phyloP scores from a whole-genome alignment of 2,329 filamentous ascomycete genomes.

The Dactylella cylindrospora region DNA sequence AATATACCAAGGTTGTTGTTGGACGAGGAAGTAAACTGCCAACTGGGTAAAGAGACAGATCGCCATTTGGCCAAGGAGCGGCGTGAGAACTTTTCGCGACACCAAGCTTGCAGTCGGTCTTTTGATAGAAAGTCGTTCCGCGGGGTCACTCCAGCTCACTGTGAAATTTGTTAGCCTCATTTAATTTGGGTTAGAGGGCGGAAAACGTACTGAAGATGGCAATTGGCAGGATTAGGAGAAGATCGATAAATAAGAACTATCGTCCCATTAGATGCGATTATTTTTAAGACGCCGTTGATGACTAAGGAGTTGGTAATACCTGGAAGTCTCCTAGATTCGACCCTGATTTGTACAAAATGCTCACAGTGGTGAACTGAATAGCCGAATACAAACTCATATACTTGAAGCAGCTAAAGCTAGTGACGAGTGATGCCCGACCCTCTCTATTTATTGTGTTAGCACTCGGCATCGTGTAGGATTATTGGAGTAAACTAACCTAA shows the following conservation, averaged over 20 bases:
- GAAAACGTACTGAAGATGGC: slow-evolving; percentile 77
- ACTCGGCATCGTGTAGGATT: neutral
- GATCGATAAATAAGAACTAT: slow-evolving; percentile 88
- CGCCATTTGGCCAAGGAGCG: slow-evolving; percentile 82
- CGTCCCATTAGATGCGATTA: neutral
- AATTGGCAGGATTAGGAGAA: slow-evolving; percentile 88
- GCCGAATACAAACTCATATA: slow-evolving; percentile 99
- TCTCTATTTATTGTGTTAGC: slow-evolving; percentile 59
- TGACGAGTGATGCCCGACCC: slow-evolving; percentile 91
- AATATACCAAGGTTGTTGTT: slow-evolving; percentile 79
- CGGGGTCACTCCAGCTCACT: slow-evolving; percentile 94
- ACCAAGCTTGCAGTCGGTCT: slow-evolving; percentile 89
- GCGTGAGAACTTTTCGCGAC: slow-evolving; percentile 85
- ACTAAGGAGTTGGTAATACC: slow-evolving; percentile 52
- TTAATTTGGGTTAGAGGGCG: slow-evolving; percentile 1
- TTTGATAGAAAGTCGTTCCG: slow-evolving; percentile 74
- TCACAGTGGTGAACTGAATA: slow-evolving; percentile 98
- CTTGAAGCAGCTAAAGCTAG: slow-evolving; percentile 98
- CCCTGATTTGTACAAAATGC: slow-evolving; percentile 89
- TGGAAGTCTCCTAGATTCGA: slow-evolving; percentile 97
- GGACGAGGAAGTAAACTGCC: slow-evolving; percentile 71
- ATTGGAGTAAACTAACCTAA: slow-evolving; percentile 60
- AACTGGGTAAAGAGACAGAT: slow-evolving; percentile 78
- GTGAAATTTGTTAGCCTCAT: slow-evolving; percentile 35
- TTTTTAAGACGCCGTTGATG: slow-evolving; percentile 4